Evolutionary conservation across 768 basidiomycete genomes (phyloP), one percentile per base, ranked within the genome.

Genomic region (Termitomyces sp.): DNA sequence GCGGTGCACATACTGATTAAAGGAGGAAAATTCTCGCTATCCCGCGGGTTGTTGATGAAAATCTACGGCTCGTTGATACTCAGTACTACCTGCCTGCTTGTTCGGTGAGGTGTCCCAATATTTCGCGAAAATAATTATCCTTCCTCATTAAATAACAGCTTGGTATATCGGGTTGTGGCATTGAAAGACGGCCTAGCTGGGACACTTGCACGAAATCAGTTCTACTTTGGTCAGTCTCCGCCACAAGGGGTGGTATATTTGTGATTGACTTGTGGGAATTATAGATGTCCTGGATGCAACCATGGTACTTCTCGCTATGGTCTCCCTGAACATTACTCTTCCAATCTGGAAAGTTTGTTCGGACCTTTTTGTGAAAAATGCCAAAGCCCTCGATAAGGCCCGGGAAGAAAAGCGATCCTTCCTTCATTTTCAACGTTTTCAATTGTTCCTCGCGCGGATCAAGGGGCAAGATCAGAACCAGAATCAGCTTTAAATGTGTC

Each of bases 221-320:
- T 50, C 23, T 50, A 50, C 27, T 50, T 50, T 20, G 29, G 38
- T 50, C 5, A 50, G 38, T 27, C 22, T 39, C 13, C 18, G 31
- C 18, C n/a, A 7, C 10, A 47, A 31, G 5, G 15, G 2, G 11
- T 18, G 22, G 33, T 5, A 5, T 12, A 33, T 23, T 35, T 9
- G 20, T 22, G 15, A 11, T 48, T 35, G 3, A 12, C 33, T n/a
- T 15, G 9, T 15, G 7, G 33, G 15, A 35, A 35, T 15, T 35
- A 5, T 15, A 50, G 49, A 50, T 29, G 36, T 50, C 6, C 32
- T 49, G 13, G 49, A 50, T 29, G 49, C 20, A 12, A 50, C 49
- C 16, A 50, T 50, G 49, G 33, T 50, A 22, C 35, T 40, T 7
- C 15, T 50, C 16, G 49, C 49, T 35, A 50, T 50, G 49, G 36